Conservation (phyloP, 805 yeast genomes). For the Starmerella floricola region DNA sequence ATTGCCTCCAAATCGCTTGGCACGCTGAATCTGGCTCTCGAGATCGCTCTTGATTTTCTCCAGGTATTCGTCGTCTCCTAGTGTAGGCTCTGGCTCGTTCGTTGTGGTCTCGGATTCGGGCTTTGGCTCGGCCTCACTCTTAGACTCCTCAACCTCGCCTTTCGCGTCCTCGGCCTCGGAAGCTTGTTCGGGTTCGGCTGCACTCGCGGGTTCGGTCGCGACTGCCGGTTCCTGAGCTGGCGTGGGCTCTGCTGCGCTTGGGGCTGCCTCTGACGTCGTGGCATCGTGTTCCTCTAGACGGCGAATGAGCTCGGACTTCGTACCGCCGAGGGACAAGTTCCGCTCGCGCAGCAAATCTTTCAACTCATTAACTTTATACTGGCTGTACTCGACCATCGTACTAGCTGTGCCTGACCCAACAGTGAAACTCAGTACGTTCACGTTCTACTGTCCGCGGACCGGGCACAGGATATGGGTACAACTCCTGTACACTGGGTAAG, state of each 20-base stretch:
- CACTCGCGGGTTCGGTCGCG: too few species aligned
- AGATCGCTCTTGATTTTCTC: constrained; percentile 55
- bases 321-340: constrained; percentile 60
- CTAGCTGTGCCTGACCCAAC: too few species aligned
- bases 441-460: too few species aligned
- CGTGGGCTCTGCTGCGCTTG: too few species aligned
- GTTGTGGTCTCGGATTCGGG: constrained; percentile 14
- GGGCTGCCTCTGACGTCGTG: constrained; percentile 14
- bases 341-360: constrained; percentile 61
- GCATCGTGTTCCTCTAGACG: constrained; percentile 49
- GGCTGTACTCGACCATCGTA: constrained; percentile 16
- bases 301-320: constrained; percentile 63
- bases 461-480: too few species aligned
- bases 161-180: constrained; percentile 8
- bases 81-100: constrained; percentile 1
- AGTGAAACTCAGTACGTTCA: too few species aligned
- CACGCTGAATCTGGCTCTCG: constrained; percentile 54
- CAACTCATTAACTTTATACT: constrained; percentile 56
- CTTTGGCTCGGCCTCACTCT: constrained; percentile 13
- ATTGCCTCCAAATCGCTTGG: constrained; percentile 59
- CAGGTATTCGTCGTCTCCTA: constrained; percentile 55
- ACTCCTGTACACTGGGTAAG: too few species aligned
- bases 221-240: constrained; percentile 19
- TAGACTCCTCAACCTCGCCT: constrained; percentile 1
- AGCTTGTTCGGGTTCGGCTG: too few species aligned